Evolutionary conservation across 805 yeast genomes (phyloP), one percentile per base, ranked within the genome.

Genomic region (Nakazawaea anatomiae): DNA sequence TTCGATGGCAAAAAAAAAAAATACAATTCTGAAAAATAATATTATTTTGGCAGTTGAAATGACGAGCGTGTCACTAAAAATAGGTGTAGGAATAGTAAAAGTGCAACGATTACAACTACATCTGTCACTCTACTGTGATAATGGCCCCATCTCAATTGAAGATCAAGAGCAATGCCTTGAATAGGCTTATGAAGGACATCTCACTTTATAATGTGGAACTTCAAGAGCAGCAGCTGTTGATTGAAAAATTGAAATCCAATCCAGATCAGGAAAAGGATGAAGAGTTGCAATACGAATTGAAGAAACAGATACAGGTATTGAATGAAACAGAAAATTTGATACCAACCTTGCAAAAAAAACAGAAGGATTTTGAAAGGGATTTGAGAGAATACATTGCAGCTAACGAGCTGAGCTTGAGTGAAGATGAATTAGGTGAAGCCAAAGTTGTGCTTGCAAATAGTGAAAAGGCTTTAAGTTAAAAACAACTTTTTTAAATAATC

Each of bases 121-220:
- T n/a, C 31, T 11, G 18, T n/a, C 27, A n/a, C 8, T 44, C 12
- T 7, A 31, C 12, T 25, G 4, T 11, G 27, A 25, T 3, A 62
- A 85, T 85, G 87, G 74, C 89, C 1, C 94, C 92, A 32, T 71
- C 88, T 1, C 81, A 75, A 53, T 67, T 87, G 40, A 87, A 85
- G 58, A 86, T 89, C 63, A 87, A 87, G 58, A 73, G 77, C 38
- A 80, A 77, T 52, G 90, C 96, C 1, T 71, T 89, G 47, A 74
- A 76, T 53, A 74, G 96, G 54, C 70, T 89, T 12, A 58, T 83
- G 39, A 86, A 86, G 57, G 96, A 89, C 62, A 82, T 82, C 54
- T 60, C 60, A 10, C 70, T 79, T 35, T 89, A 88, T 62, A 69
- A 74, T 29, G 70, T 74, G 50, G 96, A 88, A 58, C 71, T 78